These are phyloP conservation scores for Cyclotella atomus DNA, from an alignment of 108 stramenopile species.

Conservation along the genomic window DNA sequence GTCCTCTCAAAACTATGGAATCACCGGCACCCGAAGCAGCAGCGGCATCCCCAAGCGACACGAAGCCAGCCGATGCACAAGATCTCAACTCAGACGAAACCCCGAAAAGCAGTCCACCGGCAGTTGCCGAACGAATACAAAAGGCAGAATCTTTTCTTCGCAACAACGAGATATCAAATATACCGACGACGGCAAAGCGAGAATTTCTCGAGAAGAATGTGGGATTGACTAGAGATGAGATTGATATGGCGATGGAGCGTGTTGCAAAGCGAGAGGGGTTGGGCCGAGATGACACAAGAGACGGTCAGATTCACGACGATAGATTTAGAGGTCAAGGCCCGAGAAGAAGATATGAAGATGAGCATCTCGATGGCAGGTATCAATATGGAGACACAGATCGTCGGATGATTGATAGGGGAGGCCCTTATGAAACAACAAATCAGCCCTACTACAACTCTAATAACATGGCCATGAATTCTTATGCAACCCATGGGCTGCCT, in stretches of 20 bases:
- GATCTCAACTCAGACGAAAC: neutral
- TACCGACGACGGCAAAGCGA: conserved; percentile 16
- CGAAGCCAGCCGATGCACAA: too few species aligned
- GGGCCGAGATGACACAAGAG: neutral
- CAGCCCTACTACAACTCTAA: conserved; percentile 3
- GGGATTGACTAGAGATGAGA: conserved; percentile 22
- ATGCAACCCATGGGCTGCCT: neutral
- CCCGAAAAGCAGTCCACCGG: neutral
- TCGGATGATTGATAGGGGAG: neutral
- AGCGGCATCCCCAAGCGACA: too few species aligned
- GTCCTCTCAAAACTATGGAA: too few species aligned
- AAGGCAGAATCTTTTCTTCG: conserved; percentile 34
- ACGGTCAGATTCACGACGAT: neutral
- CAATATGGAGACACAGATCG: neutral
- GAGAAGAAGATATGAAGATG: conserved; percentile 4
- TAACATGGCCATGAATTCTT: neutral
- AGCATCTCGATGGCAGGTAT: neutral
- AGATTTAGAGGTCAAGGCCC: neutral
- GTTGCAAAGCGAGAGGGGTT: neutral
- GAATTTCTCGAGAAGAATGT: conserved; percentile 20
- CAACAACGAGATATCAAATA: conserved; percentile 27
- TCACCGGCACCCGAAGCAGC: too few species aligned
- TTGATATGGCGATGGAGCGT: conserved; percentile 32
- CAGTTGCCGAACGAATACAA: conserved; percentile 21
- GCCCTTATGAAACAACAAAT: neutral